Evolutionary conservation across 306 rosid species (phyloP), one percentile per base, ranked within the genome.

Genomic region (Cucumis cinereus): DNA sequence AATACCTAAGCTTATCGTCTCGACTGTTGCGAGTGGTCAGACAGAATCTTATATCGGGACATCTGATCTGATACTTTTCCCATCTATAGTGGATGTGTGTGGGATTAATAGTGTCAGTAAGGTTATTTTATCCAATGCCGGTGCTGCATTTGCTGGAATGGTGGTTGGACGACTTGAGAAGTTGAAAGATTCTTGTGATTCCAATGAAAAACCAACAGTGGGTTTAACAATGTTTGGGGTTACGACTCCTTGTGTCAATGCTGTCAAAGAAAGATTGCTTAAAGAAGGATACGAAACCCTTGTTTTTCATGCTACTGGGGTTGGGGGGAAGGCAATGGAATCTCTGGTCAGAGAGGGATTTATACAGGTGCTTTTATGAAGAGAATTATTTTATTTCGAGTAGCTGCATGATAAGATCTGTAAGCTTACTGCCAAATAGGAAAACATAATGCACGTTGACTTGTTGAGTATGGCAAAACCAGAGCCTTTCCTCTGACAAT

Each of bases 311-410:
- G 93, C 96, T 36, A 93, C 97, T 59, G 98, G 98, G 69, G 96
- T 93, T 55, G 97, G 98, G 7, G 98, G 98, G 40, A 90, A 85
- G 80, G 98, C 96, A n/a, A 90, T 93, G 98, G 97, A 93, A 88
- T 82, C 86, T 80, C 84, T 93, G 79, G 93, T 91, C 80, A 86
- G 82, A 82, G 97, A 86, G 79, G 98, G 94, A 62, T 86, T 91
- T 78, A 87, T 93, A 73, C 91, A 91, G 97, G 97, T 93, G 85
- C 61, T n/a, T 70, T 12, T 58, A 35, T 23, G 14, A 16, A 24
- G 53, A 67, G 43, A 20, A 40, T 67, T 8, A 67, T 45, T 12
- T 45, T 69, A 20, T 69, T 69, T 69, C 4, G 13, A 69, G 38
- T 26, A 3, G 23, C 28, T 19, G 0, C 28, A 26, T 40, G 50